phyloP scores from a whole-genome alignment of 768 basidiomycete species.

The Phlegmacium glaucopus region DNA sequence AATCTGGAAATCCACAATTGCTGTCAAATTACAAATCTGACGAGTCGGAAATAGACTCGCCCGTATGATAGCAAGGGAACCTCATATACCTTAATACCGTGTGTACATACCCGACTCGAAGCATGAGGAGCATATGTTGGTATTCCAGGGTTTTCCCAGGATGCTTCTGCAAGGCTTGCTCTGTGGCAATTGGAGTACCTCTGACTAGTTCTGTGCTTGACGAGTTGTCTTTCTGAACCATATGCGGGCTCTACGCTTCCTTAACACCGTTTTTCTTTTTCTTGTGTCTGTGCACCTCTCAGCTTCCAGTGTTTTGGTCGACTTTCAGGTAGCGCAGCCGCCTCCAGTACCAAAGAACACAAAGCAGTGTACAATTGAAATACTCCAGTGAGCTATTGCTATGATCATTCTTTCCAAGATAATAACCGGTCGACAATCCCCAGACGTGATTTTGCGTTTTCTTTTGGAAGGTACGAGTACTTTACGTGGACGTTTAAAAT shows the following conservation, averaged over 20 bases:
- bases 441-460: slow-evolving; percentile 71
- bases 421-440: not conserved
- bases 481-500: not conserved
- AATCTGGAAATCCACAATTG: too few species aligned
- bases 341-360: slow-evolving; percentile 60
- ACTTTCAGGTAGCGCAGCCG: slow-evolving; percentile 74
- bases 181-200: slow-evolving; percentile 7
- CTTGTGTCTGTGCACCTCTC: slow-evolving; percentile 11
- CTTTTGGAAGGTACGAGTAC: slow-evolving; percentile 57
- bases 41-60: too few species aligned
- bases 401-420: not conserved
- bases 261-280: slow-evolving; percentile 9
- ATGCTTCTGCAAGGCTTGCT: slow-evolving; percentile 20
- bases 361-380: slow-evolving; percentile 60
- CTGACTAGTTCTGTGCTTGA: not conserved
- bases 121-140: slow-evolving; percentile 13
- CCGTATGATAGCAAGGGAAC: too few species aligned
- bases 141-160: slow-evolving; percentile 15
- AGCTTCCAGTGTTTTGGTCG: slow-evolving; percentile 46
- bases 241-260: slow-evolving; percentile 6
- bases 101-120: not conserved
- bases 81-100: too few species aligned
- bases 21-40: too few species aligned
- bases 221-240: slow-evolving; percentile 4
- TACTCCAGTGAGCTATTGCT: slow-evolving; percentile 47